Percentiles rank a stretch among this genome's conserved stretches.
phyloP scores from a whole-genome alignment of 305 asterid genomes.

The Salvia sclarea region DNA sequence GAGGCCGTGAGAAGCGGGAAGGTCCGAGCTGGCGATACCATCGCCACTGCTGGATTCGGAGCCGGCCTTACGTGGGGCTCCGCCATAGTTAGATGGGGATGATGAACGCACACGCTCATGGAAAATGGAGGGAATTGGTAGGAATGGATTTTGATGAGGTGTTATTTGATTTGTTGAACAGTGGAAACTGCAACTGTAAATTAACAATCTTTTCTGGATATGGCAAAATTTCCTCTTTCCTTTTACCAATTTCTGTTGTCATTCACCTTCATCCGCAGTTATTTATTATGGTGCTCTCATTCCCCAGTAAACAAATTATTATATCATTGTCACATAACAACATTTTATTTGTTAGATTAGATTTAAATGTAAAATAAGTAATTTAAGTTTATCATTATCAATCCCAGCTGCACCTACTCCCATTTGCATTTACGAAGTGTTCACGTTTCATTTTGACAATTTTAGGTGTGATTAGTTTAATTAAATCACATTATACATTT shows the following conservation, averaged over 20 bases:
- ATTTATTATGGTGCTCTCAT: no score
- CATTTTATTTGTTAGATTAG: no score
- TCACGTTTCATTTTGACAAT: no score
- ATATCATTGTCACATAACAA: neutral
- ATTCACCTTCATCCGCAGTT: neutral
- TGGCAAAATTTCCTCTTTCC: neutral
- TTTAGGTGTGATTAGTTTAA: no score
- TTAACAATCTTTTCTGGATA: neutral
- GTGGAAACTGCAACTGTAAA: slow-evolving; percentile 26
- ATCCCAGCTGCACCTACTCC: no score
- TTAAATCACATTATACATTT: neutral
- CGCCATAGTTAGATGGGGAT: slow-evolving; percentile 71
- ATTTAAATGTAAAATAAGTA: neutral
- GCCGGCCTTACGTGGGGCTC: slow-evolving; percentile 92
- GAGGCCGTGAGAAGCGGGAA: slow-evolving; percentile 78
- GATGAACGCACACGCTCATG: slow-evolving; percentile 32
- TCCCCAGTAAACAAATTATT: neutral
- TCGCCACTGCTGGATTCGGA: slow-evolving; percentile 85
- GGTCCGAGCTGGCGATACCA: slow-evolving; percentile 63
- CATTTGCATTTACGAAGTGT: no score
- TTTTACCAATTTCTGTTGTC: neutral
- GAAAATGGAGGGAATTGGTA: slow-evolving; percentile 11
- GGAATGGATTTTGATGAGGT: neutral
- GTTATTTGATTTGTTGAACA: slow-evolving; percentile 24
- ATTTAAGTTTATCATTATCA: neutral